Percentiles rank a stretch among this genome's conserved stretches.
phyloP scores from a whole-genome alignment of 768 basidiomycete species.

The Paxillus involutus region DNA sequence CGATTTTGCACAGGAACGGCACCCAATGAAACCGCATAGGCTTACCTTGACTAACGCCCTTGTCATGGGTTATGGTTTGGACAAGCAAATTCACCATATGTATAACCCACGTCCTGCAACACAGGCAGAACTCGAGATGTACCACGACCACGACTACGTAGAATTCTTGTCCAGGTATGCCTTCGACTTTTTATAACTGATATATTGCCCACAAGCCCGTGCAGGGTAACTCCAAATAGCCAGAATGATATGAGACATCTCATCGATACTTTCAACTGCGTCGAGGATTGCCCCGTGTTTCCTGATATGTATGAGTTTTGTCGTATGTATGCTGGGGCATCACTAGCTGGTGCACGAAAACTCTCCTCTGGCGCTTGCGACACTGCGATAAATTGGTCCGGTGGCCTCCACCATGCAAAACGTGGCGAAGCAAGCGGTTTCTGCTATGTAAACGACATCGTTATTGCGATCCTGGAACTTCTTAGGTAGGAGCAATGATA shows the following conservation, averaged over 20 bases:
- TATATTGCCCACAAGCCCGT: not conserved
- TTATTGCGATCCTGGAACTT: slow-evolving; percentile 90
- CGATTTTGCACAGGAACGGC: slow-evolving; percentile 68
- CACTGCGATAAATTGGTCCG: slow-evolving; percentile 99
- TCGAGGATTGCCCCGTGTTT: slow-evolving; percentile 97
- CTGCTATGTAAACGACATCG: slow-evolving; percentile 97
- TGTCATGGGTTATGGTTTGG: slow-evolving; percentile 93
- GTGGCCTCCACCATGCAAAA: slow-evolving; percentile 97
- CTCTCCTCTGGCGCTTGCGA: slow-evolving; percentile 84
- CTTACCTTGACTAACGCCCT: slow-evolving; percentile 95
- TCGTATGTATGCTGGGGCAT: slow-evolving; percentile 90
- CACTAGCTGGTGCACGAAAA: slow-evolving; percentile 88
- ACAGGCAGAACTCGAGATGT: slow-evolving; percentile 82
- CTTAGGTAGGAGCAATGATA: slow-evolving; percentile 54
- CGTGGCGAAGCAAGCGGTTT: slow-evolving; percentile 98
- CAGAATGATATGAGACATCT: slow-evolving; percentile 67
- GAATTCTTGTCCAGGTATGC: slow-evolving; percentile 89
- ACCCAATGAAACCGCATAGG: slow-evolving; percentile 98
- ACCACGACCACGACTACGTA: slow-evolving; percentile 94
- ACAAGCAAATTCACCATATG: slow-evolving; percentile 92
- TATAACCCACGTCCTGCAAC: slow-evolving; percentile 90
- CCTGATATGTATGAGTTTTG: slow-evolving; percentile 94
- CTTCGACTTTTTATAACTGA: not conserved
- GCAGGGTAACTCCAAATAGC: slow-evolving; percentile 82
- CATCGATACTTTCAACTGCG: slow-evolving; percentile 89